These are phyloP conservation scores for Hyphodiscus hymeniophilus DNA, from an alignment of 495 filamentous ascomycete species.

Conservation along the genomic window DNA sequence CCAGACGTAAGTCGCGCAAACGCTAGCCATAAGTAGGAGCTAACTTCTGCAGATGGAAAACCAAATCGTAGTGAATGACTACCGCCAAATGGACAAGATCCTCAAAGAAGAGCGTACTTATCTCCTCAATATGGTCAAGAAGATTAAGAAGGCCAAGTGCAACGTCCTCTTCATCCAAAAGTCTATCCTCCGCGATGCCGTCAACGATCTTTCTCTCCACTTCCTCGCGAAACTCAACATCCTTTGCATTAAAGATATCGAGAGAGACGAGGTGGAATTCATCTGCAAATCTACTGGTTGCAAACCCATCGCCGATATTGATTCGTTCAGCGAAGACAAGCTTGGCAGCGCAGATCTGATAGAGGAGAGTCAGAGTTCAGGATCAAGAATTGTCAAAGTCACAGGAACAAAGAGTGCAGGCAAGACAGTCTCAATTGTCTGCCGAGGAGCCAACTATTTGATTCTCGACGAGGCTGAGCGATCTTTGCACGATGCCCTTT, in stretches of 20 bases:
- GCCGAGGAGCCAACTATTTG: constrained; percentile 85
- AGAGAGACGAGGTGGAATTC: constrained; percentile 97
- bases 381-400: constrained; percentile 87
- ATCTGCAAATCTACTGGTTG: constrained; percentile 97
- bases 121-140: constrained; percentile 97
- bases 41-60: constrained; percentile 77
- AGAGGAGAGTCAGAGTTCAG: constrained; percentile 81
- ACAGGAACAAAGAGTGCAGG: constrained; percentile 75
- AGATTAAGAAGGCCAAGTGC: constrained; percentile 99
- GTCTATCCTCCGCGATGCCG: constrained; percentile 92
- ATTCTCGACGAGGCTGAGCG: constrained; percentile 97
- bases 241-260: constrained; percentile 90
- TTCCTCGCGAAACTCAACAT: constrained; percentile 97
- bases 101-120: constrained; percentile 98
- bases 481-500: constrained; percentile 91
- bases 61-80: constrained; percentile 97
- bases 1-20: constrained; percentile 62
- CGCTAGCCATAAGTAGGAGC: neutral
- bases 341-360: constrained; percentile 92
- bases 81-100: constrained; percentile 99
- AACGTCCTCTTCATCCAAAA: constrained; percentile 98
- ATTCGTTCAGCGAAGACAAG: constrained; percentile 98
- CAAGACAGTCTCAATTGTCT: constrained; percentile 89
- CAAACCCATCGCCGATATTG: constrained; percentile 97
- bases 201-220: constrained; percentile 94